Evolutionary conservation across 192 early-diverging fungal genomes (phyloP).

Genomic region (Chytriomyces hyalinus): DNA sequence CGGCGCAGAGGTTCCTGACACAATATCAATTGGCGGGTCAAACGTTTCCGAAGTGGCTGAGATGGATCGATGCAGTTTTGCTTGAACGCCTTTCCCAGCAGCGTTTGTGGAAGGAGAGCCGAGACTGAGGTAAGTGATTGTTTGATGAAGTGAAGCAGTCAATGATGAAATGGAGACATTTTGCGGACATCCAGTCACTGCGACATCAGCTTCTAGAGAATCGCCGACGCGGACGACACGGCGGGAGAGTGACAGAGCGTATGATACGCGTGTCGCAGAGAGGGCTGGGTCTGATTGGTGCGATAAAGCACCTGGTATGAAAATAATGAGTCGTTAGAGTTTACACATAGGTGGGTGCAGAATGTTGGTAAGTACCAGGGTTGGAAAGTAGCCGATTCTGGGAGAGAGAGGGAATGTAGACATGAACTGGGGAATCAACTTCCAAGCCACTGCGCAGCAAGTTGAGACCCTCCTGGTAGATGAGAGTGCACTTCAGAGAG

Average conservation of each 20-base stretch:
- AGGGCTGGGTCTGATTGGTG: background rate
- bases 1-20: background rate
- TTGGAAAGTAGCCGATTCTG: background rate
- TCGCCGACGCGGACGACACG: background rate
- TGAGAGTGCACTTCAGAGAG: background rate
- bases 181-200: background rate
- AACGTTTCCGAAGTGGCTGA: background rate
- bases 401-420: background rate
- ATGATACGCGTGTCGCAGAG: background rate
- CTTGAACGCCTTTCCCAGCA: background rate
- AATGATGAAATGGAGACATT: background rate
- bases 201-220: background rate
- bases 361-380: background rate
- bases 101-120: background rate
- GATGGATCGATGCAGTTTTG: conserved; percentile 5
- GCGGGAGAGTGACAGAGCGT: background rate
- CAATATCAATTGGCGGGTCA: background rate
- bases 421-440: conserved; percentile 6
- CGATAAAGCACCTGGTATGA: background rate
- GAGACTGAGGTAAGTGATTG: background rate
- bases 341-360: background rate
- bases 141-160: background rate
- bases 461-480: background rate
- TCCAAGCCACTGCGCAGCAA: background rate
- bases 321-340: background rate